Base-by-base conservation (phyloP, 768 basidiomycete species). In the Phylloporus sp. region DNA sequence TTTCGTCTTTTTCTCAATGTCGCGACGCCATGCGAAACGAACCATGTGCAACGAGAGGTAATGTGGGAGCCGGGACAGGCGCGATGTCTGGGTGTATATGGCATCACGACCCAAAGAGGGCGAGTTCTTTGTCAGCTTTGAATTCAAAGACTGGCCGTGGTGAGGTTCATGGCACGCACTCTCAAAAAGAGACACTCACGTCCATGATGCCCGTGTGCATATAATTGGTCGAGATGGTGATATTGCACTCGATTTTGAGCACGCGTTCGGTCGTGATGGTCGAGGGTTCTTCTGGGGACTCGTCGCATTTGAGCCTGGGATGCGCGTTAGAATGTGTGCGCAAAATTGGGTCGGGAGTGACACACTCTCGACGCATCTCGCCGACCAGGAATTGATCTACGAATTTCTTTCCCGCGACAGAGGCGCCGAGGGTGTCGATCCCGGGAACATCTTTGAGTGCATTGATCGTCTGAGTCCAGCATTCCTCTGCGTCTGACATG, bases 11-110 rank as follows among this genome's bases (percentile, higher is more conserved):
- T 86, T 91, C 42, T 68, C 69, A 49, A 96, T 93, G 55, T 98
- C 96, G 29, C 79, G 74, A 49, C 90, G 74, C 96, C 96, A 99
- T 45, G 84, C 86, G 65, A 98, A 99, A 38, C 96, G 87, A 11
- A 94, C 93, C 86, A 97, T 90, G 58, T 98, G 92, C 5, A 98
- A 80, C 6, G 85, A 83, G 18, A 96, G 77, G 59, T 89, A 94
- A 5, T 80, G 66, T 0, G 96, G 96, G 11, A 98, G 71, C 18
- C 94, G 79, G 10, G 89, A 80, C 40, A 99, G 60, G 9, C 92
- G 83, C 4, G 88, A 85, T 29, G 79, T 81, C 59, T 90, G 84
- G 18, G 74, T 81, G 71, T 98, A 98, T 0, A 76, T 65, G 0
- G 94, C 94, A 33, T 88, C 77, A 11, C 93, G 81, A 1, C 81